A percentile compares a stretch with the other conserved stretches of the same genome.
Evolutionary conservation across 169 alveolate species (phyloP).

Genomic region (Perkinsus olseni): DNA sequence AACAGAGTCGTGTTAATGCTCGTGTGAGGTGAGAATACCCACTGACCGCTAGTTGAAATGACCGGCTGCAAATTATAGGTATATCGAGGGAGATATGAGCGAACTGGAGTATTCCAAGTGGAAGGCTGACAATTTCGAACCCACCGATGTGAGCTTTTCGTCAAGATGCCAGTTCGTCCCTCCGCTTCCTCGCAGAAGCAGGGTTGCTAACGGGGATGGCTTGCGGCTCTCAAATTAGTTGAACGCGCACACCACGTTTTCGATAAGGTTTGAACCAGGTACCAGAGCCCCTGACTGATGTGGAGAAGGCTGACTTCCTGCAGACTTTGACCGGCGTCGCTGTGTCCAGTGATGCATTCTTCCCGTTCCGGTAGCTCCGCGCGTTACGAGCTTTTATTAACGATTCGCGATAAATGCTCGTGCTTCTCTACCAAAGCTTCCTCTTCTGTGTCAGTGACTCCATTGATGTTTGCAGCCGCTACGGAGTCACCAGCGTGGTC

Average conservation of each 20-base stretch:
- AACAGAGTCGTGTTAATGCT: slow-evolving; percentile 37
- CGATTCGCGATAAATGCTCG: not conserved
- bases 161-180: too few relatives aligned
- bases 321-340: slow-evolving; percentile 33
- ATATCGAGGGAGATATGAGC: slow-evolving; percentile 24
- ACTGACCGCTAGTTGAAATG: not conserved
- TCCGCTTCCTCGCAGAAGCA: too few relatives aligned
- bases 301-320: slow-evolving; percentile 22
- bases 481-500: slow-evolving; percentile 16
- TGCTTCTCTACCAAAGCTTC: not conserved
- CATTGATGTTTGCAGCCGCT: slow-evolving; percentile 28
- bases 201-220: too few relatives aligned
- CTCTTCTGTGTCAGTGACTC: slow-evolving; percentile 16
- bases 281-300: slow-evolving; percentile 27
- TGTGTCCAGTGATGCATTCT: slow-evolving; percentile 41
- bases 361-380: slow-evolving; percentile 23
- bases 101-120: not conserved
- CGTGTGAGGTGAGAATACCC: slow-evolving; percentile 16
- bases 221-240: too few relatives aligned
- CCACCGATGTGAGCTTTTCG: not conserved
- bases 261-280: too few relatives aligned
- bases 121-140: not conserved
- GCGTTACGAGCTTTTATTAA: too few relatives aligned
- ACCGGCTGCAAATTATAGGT: not conserved
- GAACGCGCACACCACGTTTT: too few relatives aligned